Base-by-base conservation (phyloP, 108 stramenopile species). In the Chaetoceros tenuissimus region DNA sequence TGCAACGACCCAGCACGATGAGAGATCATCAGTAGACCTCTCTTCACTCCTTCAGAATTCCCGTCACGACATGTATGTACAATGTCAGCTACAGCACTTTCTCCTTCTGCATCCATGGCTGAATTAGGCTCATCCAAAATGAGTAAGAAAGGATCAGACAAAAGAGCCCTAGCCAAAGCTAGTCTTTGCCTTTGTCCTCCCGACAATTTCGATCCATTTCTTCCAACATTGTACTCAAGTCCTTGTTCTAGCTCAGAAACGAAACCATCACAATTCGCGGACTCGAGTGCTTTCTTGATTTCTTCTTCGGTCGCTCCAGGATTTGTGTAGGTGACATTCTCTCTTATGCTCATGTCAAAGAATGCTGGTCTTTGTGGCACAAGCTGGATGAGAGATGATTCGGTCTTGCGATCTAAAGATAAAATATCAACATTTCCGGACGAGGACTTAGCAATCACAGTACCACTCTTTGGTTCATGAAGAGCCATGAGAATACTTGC, bases 161-260 rank as follows among this genome's bases (percentile, higher is more conserved):
- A 44, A 48, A 99, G 69, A 3, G 97, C 98, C n/a, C 98, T 84
- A 1, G 97, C 98, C 31, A 97, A 71, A 51, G 86, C 93, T 16
- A 97, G 29, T 13, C 95, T 78, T 69, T 96, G 95, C 23, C 92
- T 81, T 72, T 98, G 92, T 10, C 97, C 97, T 19, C 99, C 99
- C 28, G 84, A 87, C n/a, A 98, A 66, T 31, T 77, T 71, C 52
- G 69, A 79, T 28, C 96, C 97, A 50, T 88, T 75, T 49, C 78
- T 66, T 20, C 99, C 97, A 19, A 94, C 93, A 29, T 63, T 50
- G 43, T 91, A 95, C 28, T 94, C 51, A 55, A 92, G 59, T 1
- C 58, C 58, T 23, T 69, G 80, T 24, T 82, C 85, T 24, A 88
- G 49, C 47, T 78, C 78, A 28, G 75, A 71, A 21, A 92, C 67